Evolutionary conservation across 2,329 filamentous ascomycete species (phyloP).

Genomic region (Neofusicoccum sp.): DNA sequence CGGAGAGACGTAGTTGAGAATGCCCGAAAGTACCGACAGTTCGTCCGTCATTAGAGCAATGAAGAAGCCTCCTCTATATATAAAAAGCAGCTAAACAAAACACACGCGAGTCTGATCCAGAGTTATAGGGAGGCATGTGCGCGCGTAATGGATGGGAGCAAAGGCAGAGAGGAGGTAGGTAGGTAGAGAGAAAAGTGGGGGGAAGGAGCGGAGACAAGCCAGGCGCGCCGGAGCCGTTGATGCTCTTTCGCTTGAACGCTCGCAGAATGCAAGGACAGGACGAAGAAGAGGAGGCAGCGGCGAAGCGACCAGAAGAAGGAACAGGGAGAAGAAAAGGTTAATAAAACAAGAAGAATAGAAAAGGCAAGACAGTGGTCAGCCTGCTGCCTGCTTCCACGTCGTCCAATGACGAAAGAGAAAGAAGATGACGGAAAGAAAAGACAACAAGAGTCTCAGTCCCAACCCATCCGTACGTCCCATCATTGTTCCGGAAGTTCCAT

Average conservation of each 20-base stretch:
- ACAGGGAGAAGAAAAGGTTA: neutral
- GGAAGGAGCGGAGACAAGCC: neutral
- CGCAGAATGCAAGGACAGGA: neutral
- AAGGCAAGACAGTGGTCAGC: too few species aligned
- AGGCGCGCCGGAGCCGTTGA: neutral
- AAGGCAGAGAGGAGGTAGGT: neutral
- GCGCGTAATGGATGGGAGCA: too few species aligned
- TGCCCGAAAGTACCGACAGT: too few species aligned
- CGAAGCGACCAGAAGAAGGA: neutral
- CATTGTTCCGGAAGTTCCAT: neutral
- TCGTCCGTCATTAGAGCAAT: too few species aligned
- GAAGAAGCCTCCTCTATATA: neutral
- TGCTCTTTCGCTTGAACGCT: neutral
- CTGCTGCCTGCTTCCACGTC: neutral
- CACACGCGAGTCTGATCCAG: neutral
- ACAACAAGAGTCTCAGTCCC: neutral
- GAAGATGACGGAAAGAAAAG: too few species aligned
- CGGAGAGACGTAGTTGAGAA: too few species aligned
- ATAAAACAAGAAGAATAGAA: neutral
- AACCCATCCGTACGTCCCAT: neutral
- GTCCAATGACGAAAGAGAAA: neutral
- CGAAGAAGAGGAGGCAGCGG: neutral
- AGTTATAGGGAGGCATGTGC: neutral
- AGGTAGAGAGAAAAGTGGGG: neutral
- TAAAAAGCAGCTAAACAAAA: neutral